Base-by-base conservation (phyloP, 805 yeast genomes). In the Zygosaccharomyces bisporus region DNA sequence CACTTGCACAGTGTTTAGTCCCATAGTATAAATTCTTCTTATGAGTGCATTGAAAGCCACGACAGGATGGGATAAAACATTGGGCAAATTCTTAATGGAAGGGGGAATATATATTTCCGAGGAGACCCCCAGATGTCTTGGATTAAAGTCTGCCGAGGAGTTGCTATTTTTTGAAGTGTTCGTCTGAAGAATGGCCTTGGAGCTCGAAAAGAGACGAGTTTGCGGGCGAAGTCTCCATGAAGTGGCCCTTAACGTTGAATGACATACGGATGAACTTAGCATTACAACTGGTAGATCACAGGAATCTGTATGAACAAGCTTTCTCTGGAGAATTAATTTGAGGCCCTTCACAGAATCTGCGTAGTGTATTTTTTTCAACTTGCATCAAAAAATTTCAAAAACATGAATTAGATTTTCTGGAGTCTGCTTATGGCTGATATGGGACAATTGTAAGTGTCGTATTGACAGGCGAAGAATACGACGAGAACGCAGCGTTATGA, bases 1-100 rank as follows among this genome's bases (percentile, higher is more conserved):
- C 34, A 84, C 66, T 54, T 83, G 76, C n/a, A 71, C 63, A 14
- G 91, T 84, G 61, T 85, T 86, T 55, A 81, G 71, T 9, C 84
- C 86, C 48, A 81, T 73, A 3, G 77, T 66, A 43, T 81, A 82
- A 20, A 80, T 53, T 52, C 86, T 72, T 65, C 88, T 77, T 53
- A 78, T 63, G 2, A 83, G 49, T 25, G 79, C 71, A 53, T 71
- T 69, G 50, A 72, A 53, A 23, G 70, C 70, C 8, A 60, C 46
- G 20, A 60, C 49, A 4, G 86, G 86, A 40, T 60, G 57, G 0
- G 62, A 48, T 32, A 73, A 56, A 4, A 64, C 43, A 19, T 60
- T 68, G 8, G 83, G 83, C 36, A 76, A 55, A 45, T 72, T 69
- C 8, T 63, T 60, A 45, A 63, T 65, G 3, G 78, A 60, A 2